A percentile compares a stretch with the other conserved stretches of the same genome.
Evolutionary conservation across 148 eudicot genomes (phyloP).

Genomic region (Chenopodium berlandieri): DNA sequence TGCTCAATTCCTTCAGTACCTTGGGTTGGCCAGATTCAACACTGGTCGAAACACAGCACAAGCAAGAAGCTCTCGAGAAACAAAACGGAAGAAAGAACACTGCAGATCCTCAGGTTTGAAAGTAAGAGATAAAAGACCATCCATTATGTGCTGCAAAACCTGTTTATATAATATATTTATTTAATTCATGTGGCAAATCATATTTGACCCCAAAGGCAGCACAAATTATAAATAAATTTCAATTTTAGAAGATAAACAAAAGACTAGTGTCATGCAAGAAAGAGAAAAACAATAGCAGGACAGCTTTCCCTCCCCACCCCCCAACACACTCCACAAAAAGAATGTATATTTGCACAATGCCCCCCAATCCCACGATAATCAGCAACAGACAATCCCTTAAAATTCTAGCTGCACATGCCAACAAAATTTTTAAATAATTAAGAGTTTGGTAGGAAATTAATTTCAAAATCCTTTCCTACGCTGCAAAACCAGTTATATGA

Average conservation of each 20-base stretch:
- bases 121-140: slow-evolving; percentile 65
- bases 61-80: slow-evolving; percentile 86
- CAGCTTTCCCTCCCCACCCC: background rate
- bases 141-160: slow-evolving; percentile 97
- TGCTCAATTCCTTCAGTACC: slow-evolving; percentile 39
- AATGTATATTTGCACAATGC: background rate
- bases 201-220: background rate
- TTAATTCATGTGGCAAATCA: slow-evolving; percentile 8
- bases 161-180: slow-evolving; percentile 28
- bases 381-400: background rate
- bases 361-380: background rate
- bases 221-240: background rate
- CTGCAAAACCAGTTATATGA: slow-evolving; percentile 73
- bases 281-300: background rate
- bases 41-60: slow-evolving; percentile 89
- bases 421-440: no score
- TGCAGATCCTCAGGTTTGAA: slow-evolving; percentile 81
- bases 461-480: slow-evolving; percentile 8
- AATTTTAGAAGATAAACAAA: background rate
- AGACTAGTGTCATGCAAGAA: background rate
- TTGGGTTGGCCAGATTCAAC: slow-evolving; percentile 83
- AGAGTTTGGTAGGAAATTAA: background rate
- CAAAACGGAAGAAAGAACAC: slow-evolving; percentile 78
- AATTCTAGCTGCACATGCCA: background rate
- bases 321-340: no score